These are phyloP conservation scores for Calonectria leucothoes DNA, from an alignment of 2,329 filamentous ascomycete genomes.

Conservation along the genomic window DNA sequence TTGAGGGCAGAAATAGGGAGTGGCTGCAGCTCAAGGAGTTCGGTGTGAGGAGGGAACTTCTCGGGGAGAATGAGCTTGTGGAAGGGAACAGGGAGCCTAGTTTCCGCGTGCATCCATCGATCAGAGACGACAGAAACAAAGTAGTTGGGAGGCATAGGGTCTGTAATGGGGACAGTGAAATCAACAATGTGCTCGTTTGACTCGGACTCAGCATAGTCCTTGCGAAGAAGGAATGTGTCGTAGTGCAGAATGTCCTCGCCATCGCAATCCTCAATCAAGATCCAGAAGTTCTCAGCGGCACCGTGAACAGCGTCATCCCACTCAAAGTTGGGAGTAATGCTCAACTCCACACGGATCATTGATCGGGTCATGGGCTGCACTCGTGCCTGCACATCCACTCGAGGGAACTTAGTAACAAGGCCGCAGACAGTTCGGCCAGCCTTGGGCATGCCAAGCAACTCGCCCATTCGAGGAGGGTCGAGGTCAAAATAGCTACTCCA, in stretches of 20 bases:
- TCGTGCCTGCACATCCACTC: slow-evolving; percentile 91
- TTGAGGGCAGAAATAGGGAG: slow-evolving; percentile 91
- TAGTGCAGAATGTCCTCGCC: slow-evolving; percentile 96
- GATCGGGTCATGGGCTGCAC: slow-evolving; percentile 95
- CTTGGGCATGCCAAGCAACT: slow-evolving; percentile 90
- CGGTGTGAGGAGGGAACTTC: slow-evolving; percentile 94
- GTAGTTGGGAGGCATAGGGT: slow-evolving; percentile 98
- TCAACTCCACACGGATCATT: slow-evolving; percentile 89
- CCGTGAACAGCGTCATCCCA: slow-evolving; percentile 96
- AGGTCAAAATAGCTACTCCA: slow-evolving; percentile 97
- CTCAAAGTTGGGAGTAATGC: slow-evolving; percentile 92
- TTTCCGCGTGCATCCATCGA: slow-evolving; percentile 98
- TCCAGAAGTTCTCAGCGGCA: slow-evolving; percentile 93
- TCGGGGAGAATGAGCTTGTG: slow-evolving; percentile 94
- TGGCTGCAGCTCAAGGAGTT: slow-evolving; percentile 90
- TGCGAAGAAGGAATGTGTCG: slow-evolving; percentile 91
- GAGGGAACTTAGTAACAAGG: slow-evolving; percentile 91
- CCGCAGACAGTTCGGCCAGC: slow-evolving; percentile 87
- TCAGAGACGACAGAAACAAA: slow-evolving; percentile 96
- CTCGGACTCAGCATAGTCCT: slow-evolving; percentile 87
- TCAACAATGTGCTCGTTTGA: slow-evolving; percentile 95
- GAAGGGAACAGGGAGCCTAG: slow-evolving; percentile 91
- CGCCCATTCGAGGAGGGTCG: slow-evolving; percentile 95
- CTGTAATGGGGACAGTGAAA: slow-evolving; percentile 95
- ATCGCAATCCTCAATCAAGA: slow-evolving; percentile 96